These are phyloP conservation scores for Hypsizygus marmoreus DNA, from an alignment of 768 basidiomycete species.

Conservation along the genomic window DNA sequence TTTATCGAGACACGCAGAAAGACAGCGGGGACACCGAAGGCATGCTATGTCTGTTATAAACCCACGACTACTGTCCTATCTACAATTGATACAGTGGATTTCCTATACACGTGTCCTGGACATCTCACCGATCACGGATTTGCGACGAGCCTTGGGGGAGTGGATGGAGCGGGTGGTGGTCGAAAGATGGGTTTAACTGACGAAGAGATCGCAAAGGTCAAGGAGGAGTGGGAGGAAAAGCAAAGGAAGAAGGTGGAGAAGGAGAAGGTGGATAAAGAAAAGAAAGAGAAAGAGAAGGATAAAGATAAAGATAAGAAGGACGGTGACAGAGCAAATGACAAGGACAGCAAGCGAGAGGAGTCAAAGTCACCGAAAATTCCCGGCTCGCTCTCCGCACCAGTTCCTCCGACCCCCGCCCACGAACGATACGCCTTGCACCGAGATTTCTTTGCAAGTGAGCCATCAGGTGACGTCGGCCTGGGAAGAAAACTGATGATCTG, in stretches of 20 bases:
- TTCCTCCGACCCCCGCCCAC: conserved; percentile 52
- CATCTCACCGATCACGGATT: conserved; percentile 85
- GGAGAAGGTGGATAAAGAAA: conserved; percentile 49
- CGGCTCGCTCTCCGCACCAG: conserved; percentile 32
- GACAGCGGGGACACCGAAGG: conserved; percentile 76
- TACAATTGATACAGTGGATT: conserved; percentile 81
- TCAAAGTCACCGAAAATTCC: conserved; percentile 30
- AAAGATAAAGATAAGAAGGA: conserved; percentile 33
- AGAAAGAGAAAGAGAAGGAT: conserved; percentile 40
- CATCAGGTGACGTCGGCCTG: background rate
- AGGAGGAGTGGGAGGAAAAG: conserved; percentile 78
- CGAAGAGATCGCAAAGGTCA: conserved; percentile 78
- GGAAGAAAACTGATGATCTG: conserved; percentile 1
- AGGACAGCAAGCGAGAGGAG: conserved; percentile 30
- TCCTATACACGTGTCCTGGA: conserved; percentile 79
- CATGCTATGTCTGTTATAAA: conserved; percentile 79
- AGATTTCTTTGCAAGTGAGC: conserved; percentile 67
- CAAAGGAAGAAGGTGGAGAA: conserved; percentile 62
- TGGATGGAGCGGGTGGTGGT: conserved; percentile 30
- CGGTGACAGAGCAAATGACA: conserved; percentile 32
- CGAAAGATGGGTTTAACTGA: conserved; percentile 48
- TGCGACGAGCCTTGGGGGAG: conserved; percentile 47
- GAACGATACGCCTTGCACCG: conserved; percentile 82
- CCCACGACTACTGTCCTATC: conserved; percentile 85
- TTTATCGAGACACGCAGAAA: conserved; percentile 31